These are phyloP conservation scores for Neofusicoccum parvum DNA, from an alignment of 2,329 filamentous ascomycete species.

Conservation along the genomic window DNA sequence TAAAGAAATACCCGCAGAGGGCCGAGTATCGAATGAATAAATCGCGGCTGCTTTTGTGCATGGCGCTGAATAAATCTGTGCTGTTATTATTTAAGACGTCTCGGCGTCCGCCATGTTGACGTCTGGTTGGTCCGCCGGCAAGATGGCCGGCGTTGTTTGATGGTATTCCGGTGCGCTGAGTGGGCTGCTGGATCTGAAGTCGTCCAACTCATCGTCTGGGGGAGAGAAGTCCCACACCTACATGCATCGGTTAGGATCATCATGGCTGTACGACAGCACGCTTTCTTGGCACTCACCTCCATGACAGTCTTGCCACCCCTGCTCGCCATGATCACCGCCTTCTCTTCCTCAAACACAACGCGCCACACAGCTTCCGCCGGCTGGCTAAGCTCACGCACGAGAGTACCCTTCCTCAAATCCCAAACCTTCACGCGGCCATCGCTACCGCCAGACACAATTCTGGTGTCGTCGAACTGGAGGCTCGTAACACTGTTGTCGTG, in stretches of 20 bases:
- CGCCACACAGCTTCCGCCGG: constrained; percentile 96
- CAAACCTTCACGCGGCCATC: constrained; percentile 99
- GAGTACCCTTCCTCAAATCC: constrained; percentile 88
- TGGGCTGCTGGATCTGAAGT: constrained; percentile 44
- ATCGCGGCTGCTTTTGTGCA: constrained; percentile 14
- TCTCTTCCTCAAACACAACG: constrained; percentile 97
- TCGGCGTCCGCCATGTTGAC: constrained; percentile 17
- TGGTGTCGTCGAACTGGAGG: constrained; percentile 92
- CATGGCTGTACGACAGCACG: constrained; percentile 3
- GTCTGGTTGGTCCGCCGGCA: constrained; percentile 1
- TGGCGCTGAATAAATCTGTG: constrained; percentile 1
- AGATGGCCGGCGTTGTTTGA: not conserved
- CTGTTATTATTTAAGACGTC: not conserved
- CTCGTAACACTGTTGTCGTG: constrained; percentile 99
- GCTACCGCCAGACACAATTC: constrained; percentile 93
- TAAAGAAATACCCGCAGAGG: not conserved
- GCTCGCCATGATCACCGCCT: constrained; percentile 93
- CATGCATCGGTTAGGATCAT: not conserved
- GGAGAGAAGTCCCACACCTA: constrained; percentile 96
- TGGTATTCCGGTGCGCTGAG: constrained; percentile 43
- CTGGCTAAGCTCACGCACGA: constrained; percentile 87
- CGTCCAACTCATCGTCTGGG: constrained; percentile 63
- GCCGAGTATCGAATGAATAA: not conserved
- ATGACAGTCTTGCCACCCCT: constrained; percentile 86
- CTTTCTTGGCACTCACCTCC: constrained; percentile 68